A percentile compares a stretch with the other conserved stretches of the same genome.
phyloP scores from a whole-genome alignment of 2,329 filamentous ascomycete genomes.

The Cercospora citrullina region DNA sequence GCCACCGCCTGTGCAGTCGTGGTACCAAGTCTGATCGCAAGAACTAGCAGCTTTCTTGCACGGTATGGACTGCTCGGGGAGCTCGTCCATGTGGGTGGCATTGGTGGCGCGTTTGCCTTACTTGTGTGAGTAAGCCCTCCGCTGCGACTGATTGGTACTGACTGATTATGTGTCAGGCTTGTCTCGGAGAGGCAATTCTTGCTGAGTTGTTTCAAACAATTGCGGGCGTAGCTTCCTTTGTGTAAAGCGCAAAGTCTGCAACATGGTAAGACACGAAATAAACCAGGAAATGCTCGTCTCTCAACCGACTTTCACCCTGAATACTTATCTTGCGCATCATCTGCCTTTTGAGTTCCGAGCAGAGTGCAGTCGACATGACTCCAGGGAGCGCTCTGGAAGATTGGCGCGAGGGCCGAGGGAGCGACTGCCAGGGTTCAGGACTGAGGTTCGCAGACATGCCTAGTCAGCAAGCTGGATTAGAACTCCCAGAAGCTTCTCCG shows the following conservation, averaged over 20 bases:
- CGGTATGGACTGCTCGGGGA: constrained; percentile 46
- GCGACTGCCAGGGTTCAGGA: too few relatives aligned
- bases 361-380: background rate
- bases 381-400: background rate
- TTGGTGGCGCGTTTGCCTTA: constrained; percentile 41
- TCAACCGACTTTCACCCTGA: too few relatives aligned
- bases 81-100: constrained; percentile 40
- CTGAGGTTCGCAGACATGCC: too few relatives aligned
- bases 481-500: background rate
- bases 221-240: background rate
- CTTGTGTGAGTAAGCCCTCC: constrained; percentile 37
- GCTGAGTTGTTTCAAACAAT: background rate
- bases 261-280: background rate
- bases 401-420: background rate
- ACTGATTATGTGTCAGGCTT: background rate
- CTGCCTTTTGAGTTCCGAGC: too few relatives aligned
- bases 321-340: background rate
- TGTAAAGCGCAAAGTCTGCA: background rate
- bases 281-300: background rate
- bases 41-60: constrained; percentile 32
- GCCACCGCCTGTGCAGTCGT: constrained; percentile 42
- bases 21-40: constrained; percentile 41
- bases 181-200: constrained; percentile 6
- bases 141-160: background rate
- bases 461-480: too few relatives aligned